Evolutionary conservation across 2,329 filamentous ascomycete species (phyloP), one percentile per base, ranked within the genome.

Genomic region (Shiraia sp.): DNA sequence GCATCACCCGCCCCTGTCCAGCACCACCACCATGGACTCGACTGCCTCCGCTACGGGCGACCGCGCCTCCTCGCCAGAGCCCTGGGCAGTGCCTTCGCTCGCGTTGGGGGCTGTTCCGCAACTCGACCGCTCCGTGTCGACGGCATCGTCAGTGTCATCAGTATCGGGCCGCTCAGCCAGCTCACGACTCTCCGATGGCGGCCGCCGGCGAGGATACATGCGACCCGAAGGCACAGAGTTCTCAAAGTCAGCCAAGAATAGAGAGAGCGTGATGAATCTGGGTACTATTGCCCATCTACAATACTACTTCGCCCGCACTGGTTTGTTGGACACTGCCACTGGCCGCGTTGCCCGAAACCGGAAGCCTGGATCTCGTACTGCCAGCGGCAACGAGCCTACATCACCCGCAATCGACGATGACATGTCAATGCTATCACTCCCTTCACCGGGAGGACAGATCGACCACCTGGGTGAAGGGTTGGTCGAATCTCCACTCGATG

Each of bases 271-370:
- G 53, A 86, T 97, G 82, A 96, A 90, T 63, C 74, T 99, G 49
- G 93, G 93, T 40, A 96, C 91, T 70, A 99, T 99, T 59, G 90
- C 91, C 41, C 93, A 99, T 73, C 76, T 99, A 63, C 93, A 99
- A 71, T 96, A 97, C 73, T 99, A 97, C 72, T 99, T 99, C 74
- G 92, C 93, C 25, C 80, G 93, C 45, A 99, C 93, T 1, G 93
- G 93, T 5, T 73, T 99, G 51, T 74, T 99, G 36, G 93, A 99
- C 63, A 90, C 92, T 42, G 96, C 96, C 67, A 92, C 91, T 25
- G 93, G 83, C 39, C 87, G 95, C 67, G 74, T 95, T 45, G 86
- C 88, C 15, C 87, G 87, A 59, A 87, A 86, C 66, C 77, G 77
- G 48, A 80, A 76, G 62, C 41, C 73, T 12, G 76, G 55, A 23